Evolutionary conservation across 1,284 basidiomycete genomes (phyloP).

Genomic region (Trichosporon inkin): DNA sequence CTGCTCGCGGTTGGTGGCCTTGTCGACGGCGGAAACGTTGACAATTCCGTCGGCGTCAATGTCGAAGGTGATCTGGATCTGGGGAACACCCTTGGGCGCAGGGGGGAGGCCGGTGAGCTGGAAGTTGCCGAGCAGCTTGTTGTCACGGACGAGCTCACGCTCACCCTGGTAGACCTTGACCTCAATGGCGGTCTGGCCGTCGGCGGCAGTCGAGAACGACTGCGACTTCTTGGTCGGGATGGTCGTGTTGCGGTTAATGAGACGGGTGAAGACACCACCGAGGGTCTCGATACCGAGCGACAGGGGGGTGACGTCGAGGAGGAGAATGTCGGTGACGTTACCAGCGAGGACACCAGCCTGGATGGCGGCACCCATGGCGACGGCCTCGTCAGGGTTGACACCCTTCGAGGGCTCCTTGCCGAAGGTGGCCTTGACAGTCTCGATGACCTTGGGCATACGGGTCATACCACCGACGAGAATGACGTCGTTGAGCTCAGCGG

Average conservation of each 20-base stretch:
- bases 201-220: conserved; percentile 95
- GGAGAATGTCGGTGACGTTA: conserved; percentile 91
- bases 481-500: conserved; percentile 89
- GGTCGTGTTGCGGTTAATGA: conserved; percentile 94
- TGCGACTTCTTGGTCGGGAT: conserved; percentile 99
- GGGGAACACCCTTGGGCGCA: conserved; percentile 92
- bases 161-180: conserved; percentile 99
- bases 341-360: conserved; percentile 95
- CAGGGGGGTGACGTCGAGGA: conserved; percentile 87
- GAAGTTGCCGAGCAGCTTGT: conserved; percentile 99
- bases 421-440: conserved; percentile 88
- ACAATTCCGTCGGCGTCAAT: conserved; percentile 99
- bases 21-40: conserved; percentile 93
- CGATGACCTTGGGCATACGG: conserved; percentile 91
- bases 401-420: conserved; percentile 95
- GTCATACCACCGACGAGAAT: conserved; percentile 98
- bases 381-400: conserved; percentile 95
- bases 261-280: conserved; percentile 93
- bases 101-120: conserved; percentile 97
- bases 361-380: conserved; percentile 87
- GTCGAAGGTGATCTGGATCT: conserved; percentile 98
- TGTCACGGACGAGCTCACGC: conserved; percentile 87
- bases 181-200: conserved; percentile 92
- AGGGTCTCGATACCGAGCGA: conserved; percentile 81
- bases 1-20: conserved; percentile 95